A percentile compares a stretch with the other conserved stretches of the same genome.
Evolutionary conservation across 352 stramenopile genomes (phyloP).

Genomic region (Pythium dissimile): DNA sequence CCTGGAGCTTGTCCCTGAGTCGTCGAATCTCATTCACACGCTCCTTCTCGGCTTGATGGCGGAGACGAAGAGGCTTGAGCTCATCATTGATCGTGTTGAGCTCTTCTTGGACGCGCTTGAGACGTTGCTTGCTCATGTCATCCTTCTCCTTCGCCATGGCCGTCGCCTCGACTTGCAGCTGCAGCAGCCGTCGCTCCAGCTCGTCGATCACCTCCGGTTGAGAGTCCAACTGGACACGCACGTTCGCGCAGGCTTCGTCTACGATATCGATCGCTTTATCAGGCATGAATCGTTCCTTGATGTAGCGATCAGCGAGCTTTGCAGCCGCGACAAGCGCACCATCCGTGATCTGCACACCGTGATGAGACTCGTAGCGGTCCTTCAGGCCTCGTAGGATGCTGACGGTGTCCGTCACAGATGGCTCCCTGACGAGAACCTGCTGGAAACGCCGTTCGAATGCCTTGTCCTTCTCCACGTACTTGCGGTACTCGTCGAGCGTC

Average conservation of each 20-base stretch:
- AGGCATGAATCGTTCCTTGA: slow-evolving; percentile 90
- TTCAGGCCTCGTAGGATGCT: slow-evolving; percentile 96
- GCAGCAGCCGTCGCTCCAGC: slow-evolving; percentile 92
- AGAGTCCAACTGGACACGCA: slow-evolving; percentile 93
- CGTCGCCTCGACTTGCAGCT: slow-evolving; percentile 95
- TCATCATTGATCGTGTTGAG: slow-evolving; percentile 91
- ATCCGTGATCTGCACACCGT: slow-evolving; percentile 95
- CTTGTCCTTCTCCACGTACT: slow-evolving; percentile 98
- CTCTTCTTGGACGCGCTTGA: slow-evolving; percentile 91
- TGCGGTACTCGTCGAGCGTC: slow-evolving; percentile 96
- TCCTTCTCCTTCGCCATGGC: slow-evolving; percentile 94
- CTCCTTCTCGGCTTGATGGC: slow-evolving; percentile 91
- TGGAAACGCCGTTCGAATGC: slow-evolving; percentile 98
- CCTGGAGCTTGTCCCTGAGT: slow-evolving; percentile 92
- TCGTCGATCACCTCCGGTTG: slow-evolving; percentile 96
- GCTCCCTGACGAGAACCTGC: slow-evolving; percentile 93
- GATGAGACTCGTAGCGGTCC: slow-evolving; percentile 96
- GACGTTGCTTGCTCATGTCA: slow-evolving; percentile 84
- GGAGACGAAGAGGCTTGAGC: slow-evolving; percentile 84
- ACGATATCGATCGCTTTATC: slow-evolving; percentile 96
- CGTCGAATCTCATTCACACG: slow-evolving; percentile 91
- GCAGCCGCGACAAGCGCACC: slow-evolving; percentile 92
- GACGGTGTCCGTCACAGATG: slow-evolving; percentile 93
- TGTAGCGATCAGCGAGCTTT: slow-evolving; percentile 93
- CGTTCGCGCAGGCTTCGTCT: slow-evolving; percentile 91